Conservation (phyloP, 148 eudicot species). For the Nepenthes gracilis region DNA sequence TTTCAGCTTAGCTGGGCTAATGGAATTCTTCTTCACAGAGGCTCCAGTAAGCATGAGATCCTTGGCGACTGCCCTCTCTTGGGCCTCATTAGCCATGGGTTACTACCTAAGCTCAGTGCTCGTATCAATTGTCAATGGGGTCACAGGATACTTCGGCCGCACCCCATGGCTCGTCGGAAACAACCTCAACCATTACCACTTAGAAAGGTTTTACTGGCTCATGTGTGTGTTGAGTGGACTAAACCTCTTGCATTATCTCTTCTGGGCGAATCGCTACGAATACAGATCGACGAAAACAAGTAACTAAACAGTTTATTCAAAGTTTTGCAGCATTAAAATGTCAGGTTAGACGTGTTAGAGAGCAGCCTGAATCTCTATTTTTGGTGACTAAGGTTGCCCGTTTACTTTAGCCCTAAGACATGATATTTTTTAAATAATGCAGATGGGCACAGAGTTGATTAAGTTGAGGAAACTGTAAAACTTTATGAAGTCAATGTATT, state of each 20-base stretch:
- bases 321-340: no score
- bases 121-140: conserved; percentile 42
- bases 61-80: conserved; percentile 74
- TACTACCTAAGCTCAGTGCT: conserved; percentile 83
- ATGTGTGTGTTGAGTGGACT: conserved; percentile 62
- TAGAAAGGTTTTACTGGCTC: conserved; percentile 80
- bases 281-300: conserved; percentile 21
- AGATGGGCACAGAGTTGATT: no score
- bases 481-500: no score
- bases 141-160: conserved; percentile 31
- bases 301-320: no score
- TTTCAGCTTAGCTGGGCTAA: conserved; percentile 74
- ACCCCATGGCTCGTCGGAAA: conserved; percentile 69
- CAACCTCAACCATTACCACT: conserved; percentile 62
- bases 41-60: conserved; percentile 83
- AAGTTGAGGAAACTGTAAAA: no score
- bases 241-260: conserved; percentile 51
- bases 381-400: no score
- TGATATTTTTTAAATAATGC: no score
- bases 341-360: no score
- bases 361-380: no score
- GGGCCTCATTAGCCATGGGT: conserved; percentile 86
- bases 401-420: no score
- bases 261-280: conserved; percentile 58
- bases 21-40: conserved; percentile 95